Evolutionary conservation across 768 basidiomycete genomes (phyloP), one percentile per base, ranked within the genome.

Genomic region (Agaricus blazei): DNA sequence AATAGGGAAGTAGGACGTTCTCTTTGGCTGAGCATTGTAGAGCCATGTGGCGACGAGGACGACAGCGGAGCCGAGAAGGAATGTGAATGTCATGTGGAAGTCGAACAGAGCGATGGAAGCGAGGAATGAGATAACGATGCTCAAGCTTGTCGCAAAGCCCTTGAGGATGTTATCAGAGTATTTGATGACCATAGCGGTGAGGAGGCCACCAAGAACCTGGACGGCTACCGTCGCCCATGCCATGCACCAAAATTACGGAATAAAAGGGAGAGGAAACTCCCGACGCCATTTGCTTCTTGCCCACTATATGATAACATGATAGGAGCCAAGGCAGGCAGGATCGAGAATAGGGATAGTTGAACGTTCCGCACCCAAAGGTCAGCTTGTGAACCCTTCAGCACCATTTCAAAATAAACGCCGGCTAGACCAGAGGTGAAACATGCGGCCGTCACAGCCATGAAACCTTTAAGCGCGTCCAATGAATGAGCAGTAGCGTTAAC

Each of bases 361-460:
- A 96, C 88, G 68, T 98, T 98, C 65, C 96, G 89, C 56, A 96
- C 86, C 96, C 96, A 98, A 9, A 98, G 78, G 71, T 97, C 93
- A 3, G 86, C 80, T 62, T 85, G 85, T 2, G 90, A 89, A 62
- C 88, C 87, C 74, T 96, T 98, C 60, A 95, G 76, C 36, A 94
- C 93, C 89, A 96, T 94, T 73, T 98, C 96, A 62, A 98, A 98
- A 73, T 98, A 98, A 27, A 98, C 95, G 5, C 95, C 95, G 0
- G 95, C 95, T 44, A 98, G 83, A 26, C 96, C 96, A 0, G 93
- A 96, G 0, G 95, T 97, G 67, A 96, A 84, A 74, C 96, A 98
- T 0, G 96, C 94, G 12, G 87, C 83, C 6, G 83, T 78, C 50
- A 98, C 95, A 1, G 96, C 96, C 47, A 89, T 65, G 71, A 98